Conservation (phyloP, 257 asterid species). For the Primulina huaijiensis region DNA sequence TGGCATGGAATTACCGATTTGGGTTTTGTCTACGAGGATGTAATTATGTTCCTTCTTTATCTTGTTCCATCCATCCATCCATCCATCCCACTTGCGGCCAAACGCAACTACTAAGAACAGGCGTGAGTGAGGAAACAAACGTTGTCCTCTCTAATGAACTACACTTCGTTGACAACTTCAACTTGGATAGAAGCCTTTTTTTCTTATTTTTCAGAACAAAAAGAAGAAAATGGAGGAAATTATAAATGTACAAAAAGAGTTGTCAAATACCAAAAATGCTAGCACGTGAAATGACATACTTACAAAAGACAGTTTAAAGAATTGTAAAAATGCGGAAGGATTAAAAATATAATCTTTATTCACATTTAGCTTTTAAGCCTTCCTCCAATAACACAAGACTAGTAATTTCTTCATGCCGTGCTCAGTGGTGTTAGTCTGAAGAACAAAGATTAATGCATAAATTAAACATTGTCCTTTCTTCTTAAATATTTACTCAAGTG, state of each 20-base stretch:
- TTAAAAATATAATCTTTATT: too few relatives aligned
- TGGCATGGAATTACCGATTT: too few relatives aligned
- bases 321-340: neutral
- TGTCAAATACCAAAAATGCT: neutral
- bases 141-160: too few relatives aligned
- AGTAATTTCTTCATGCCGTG: neutral
- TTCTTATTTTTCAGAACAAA: neutral
- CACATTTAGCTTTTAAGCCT: neutral
- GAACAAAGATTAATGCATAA: neutral
- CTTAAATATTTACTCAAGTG: neutral
- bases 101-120: too few relatives aligned
- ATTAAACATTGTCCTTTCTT: neutral
- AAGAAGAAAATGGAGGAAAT: neutral
- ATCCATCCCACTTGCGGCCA: too few relatives aligned
- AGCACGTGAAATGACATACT: neutral
- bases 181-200: neutral
- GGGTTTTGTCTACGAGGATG: too few relatives aligned
- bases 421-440: neutral
- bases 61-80: too few relatives aligned
- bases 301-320: neutral
- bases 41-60: too few relatives aligned
- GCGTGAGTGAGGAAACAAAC: too few relatives aligned
- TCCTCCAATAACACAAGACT: neutral
- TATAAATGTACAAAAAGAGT: neutral
- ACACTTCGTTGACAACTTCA: neutral